Evolutionary conservation across 306 rosid genomes (phyloP).

Genomic region (Trichosanthes cucumerina): DNA sequence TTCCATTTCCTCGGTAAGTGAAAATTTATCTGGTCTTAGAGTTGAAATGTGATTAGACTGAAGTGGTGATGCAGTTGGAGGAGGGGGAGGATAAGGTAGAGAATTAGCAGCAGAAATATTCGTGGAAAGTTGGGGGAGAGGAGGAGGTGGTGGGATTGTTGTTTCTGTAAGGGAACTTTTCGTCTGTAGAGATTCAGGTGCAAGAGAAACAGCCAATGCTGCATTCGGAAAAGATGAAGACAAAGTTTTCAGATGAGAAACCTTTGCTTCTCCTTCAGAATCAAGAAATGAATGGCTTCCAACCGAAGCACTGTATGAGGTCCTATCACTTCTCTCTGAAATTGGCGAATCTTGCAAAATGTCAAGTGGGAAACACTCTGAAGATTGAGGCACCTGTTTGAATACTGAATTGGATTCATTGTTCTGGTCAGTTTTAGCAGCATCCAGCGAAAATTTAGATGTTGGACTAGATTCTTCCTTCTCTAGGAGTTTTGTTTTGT

Average conservation of each 20-base stretch:
- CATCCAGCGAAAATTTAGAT: constrained; percentile 23
- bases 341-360: background rate
- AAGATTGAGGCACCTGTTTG: constrained; percentile 22
- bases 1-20: constrained; percentile 15
- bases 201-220: constrained; percentile 2
- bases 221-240: constrained; percentile 14
- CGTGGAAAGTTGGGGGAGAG: constrained; percentile 13
- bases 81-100: constrained; percentile 25
- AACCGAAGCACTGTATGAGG: constrained; percentile 4
- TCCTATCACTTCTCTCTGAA: constrained; percentile 2
- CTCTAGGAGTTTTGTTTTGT: constrained; percentile 13
- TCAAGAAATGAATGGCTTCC: constrained; percentile 1
- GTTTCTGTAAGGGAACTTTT: constrained; percentile 32
- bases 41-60: constrained; percentile 17
- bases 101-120: constrained; percentile 12
- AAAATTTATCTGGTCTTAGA: constrained; percentile 17
- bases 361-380: constrained; percentile 14
- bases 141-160: constrained; percentile 31
- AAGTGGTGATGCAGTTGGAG: constrained; percentile 20
- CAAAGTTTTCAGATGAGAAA: constrained; percentile 1
- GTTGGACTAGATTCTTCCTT: constrained; percentile 22
- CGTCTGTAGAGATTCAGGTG: constrained; percentile 23
- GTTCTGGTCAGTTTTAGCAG: constrained; percentile 7
- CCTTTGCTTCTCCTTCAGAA: constrained; percentile 4
- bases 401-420: background rate